Conservation (phyloP, 1,139 yeast genomes). For the Kurtzmaniella quercitrusa region DNA sequence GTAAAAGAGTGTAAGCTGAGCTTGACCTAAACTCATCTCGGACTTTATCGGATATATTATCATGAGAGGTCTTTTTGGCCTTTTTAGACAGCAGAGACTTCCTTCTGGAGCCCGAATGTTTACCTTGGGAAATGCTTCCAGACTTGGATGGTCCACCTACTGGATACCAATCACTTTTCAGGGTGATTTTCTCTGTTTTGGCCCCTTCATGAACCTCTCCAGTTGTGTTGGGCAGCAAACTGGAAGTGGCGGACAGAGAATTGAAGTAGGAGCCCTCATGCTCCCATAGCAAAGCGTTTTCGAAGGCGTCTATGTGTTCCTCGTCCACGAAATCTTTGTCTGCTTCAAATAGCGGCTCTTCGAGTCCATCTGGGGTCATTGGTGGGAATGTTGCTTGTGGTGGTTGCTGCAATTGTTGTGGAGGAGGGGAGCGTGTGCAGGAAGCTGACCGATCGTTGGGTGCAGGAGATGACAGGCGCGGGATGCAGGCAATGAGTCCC, state of each 20-base stretch:
- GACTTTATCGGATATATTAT: slow-evolving; percentile 16
- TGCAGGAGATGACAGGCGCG: no score
- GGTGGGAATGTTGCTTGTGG: background rate
- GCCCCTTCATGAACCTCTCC: background rate
- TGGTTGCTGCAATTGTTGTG: slow-evolving; percentile 1
- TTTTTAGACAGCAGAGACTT: background rate
- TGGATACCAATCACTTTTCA: slow-evolving; percentile 71
- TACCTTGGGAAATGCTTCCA: background rate
- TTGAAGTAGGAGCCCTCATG: slow-evolving; percentile 20
- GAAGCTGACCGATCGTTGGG: background rate
- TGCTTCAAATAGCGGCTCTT: slow-evolving; percentile 21
- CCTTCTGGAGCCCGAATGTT: background rate
- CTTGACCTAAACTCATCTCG: slow-evolving; percentile 45
- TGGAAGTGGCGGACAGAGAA: slow-evolving; percentile 7
- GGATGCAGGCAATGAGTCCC: no score
- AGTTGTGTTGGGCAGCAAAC: slow-evolving; percentile 4
- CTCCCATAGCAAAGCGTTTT: slow-evolving; percentile 39
- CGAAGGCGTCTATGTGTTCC: slow-evolving; percentile 37
- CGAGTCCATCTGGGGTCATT: background rate
- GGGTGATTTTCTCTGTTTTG: slow-evolving; percentile 39
- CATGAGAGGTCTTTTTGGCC: slow-evolving; percentile 2
- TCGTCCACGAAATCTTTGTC: slow-evolving; percentile 32
- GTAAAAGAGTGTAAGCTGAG: slow-evolving; percentile 47
- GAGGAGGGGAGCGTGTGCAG: background rate
- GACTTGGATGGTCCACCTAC: slow-evolving; percentile 19